Base-by-base conservation (phyloP, 805 yeast species). In the Cyberlindnera veronae region DNA sequence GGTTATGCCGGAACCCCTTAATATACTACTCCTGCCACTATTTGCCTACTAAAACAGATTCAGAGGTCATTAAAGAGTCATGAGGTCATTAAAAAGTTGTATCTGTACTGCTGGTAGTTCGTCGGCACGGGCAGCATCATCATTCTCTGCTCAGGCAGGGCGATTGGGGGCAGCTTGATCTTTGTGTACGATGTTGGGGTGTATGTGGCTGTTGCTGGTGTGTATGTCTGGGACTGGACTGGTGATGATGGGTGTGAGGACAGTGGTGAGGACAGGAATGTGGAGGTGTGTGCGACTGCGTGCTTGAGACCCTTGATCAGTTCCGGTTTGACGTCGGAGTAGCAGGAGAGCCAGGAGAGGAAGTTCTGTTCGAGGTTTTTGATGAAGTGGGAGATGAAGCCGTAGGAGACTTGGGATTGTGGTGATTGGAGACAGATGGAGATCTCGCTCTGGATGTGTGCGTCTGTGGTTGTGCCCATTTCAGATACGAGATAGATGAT, bases 401-500 rank as follows among this genome's bases (percentile, higher is more conserved):
- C 23, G 5, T 13, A 3, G 2, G 47, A 44, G 2, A 44, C 38
- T 8, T 12, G 13, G 11, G 31, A 8, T 22, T 22, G 18, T 6
- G 15, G 17, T 13, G 32, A 21, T 9, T 17, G n/a, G 13, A 36
- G 34, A 9, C 20, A 22, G 5, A 6, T 8, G 15, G 26, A 6
- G n/a, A 41, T 34, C 26, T 41, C 45, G 10, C 13, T 9, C 10
- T 38, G 42, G 10, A 45, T n/a, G 1, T 22, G 20, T 12, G 6
- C 4, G 5, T 33, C 23, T 2, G 37, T 13, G 5, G 35, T 31
- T 8, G 36, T 14, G 10, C 50, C 50, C 50, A 46, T 46, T 32
- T 46, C 50, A 6, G 34, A 37, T 20, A 43, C 29, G 19, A 42
- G n/a, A 34, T 51, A 54, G 12, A 53, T 37, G 9, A 53, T 48